These are phyloP conservation scores for Paecilomyces sp. DNA, from an alignment of 2,329 filamentous ascomycete genomes.

Conservation along the genomic window DNA sequence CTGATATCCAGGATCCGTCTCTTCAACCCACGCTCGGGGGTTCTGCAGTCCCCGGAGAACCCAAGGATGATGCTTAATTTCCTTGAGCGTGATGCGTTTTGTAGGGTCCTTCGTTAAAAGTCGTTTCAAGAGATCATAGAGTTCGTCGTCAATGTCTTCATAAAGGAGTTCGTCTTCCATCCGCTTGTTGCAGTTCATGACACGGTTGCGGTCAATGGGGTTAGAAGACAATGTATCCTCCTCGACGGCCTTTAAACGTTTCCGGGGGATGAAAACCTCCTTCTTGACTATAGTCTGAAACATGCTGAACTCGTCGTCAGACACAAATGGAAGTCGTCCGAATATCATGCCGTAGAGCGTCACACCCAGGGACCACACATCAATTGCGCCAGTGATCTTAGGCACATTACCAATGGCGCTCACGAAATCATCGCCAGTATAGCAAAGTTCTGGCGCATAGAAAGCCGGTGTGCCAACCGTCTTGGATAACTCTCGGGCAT, in stretches of 20 bases:
- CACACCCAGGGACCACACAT: constrained; percentile 94
- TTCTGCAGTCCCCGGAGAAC: constrained; percentile 72
- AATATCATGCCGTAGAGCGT: constrained; percentile 94
- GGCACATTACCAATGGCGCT: constrained; percentile 50
- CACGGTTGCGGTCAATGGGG: constrained; percentile 36
- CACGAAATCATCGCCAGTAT: constrained; percentile 63
- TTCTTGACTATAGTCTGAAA: constrained; percentile 88
- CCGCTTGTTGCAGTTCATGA: constrained; percentile 61
- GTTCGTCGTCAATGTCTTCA: constrained; percentile 72
- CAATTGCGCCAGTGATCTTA: constrained; percentile 85
- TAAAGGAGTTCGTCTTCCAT: constrained; percentile 73
- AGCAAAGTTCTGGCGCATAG: constrained; percentile 93
- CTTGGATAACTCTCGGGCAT: constrained; percentile 93
- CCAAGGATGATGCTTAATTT: constrained; percentile 94
- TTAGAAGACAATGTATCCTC: constrained; percentile 39
- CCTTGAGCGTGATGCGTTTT: constrained; percentile 78
- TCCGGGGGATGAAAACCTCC: constrained; percentile 80
- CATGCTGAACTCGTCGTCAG: constrained; percentile 84
- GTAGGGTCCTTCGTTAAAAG: constrained; percentile 86
- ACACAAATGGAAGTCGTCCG: constrained; percentile 86
- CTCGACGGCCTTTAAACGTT: constrained; percentile 68
- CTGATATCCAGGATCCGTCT: constrained; percentile 76
- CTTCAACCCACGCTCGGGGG: constrained; percentile 77
- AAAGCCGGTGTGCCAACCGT: constrained; percentile 97
- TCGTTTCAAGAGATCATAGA: constrained; percentile 69